These are phyloP conservation scores for Penicillium expansum DNA, from an alignment of 2,329 filamentous ascomycete genomes.

Conservation along the genomic window DNA sequence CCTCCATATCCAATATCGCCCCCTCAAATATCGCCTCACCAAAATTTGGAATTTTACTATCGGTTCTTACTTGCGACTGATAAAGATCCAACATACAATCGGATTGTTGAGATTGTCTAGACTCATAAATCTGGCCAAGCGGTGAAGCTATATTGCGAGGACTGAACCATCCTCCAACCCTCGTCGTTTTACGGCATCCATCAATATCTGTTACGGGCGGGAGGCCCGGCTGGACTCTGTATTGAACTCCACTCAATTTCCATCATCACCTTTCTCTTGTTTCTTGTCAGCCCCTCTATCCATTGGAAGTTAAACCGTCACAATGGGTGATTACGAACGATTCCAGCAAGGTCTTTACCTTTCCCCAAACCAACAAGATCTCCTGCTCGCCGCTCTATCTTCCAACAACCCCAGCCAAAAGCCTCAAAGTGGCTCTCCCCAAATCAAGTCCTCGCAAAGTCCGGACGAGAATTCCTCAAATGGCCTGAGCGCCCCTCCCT, in stretches of 20 bases:
- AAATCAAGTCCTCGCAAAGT: constrained; percentile 27
- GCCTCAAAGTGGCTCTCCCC: constrained; percentile 24
- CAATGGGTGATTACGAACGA: constrained; percentile 41
- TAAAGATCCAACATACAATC: neutral
- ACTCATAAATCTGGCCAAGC: neutral
- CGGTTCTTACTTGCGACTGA: neutral
- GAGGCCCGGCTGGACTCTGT: constrained; percentile 30
- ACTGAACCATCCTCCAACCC: neutral
- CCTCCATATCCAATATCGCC: constrained; percentile 3
- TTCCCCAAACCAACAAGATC: constrained; percentile 71
- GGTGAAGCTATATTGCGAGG: neutral
- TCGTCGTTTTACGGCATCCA: constrained; percentile 7
- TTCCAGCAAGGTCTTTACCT: constrained; percentile 62
- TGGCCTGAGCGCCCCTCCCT: constrained; percentile 38
- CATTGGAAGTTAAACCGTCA: constrained; percentile 1
- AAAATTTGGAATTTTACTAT: neutral
- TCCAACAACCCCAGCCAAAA: constrained; percentile 57
- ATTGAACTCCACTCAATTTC: constrained; percentile 2
- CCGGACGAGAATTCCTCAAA: constrained; percentile 46
- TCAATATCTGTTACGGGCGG: constrained; percentile 32
- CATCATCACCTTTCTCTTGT: neutral
- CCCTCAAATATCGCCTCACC: constrained; percentile 1
- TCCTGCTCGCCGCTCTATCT: constrained; percentile 72
- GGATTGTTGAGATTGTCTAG: neutral
- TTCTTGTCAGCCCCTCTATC: neutral